Evolutionary conservation across 495 filamentous ascomycete species (phyloP).

Genomic region (Xylaria telfairii): DNA sequence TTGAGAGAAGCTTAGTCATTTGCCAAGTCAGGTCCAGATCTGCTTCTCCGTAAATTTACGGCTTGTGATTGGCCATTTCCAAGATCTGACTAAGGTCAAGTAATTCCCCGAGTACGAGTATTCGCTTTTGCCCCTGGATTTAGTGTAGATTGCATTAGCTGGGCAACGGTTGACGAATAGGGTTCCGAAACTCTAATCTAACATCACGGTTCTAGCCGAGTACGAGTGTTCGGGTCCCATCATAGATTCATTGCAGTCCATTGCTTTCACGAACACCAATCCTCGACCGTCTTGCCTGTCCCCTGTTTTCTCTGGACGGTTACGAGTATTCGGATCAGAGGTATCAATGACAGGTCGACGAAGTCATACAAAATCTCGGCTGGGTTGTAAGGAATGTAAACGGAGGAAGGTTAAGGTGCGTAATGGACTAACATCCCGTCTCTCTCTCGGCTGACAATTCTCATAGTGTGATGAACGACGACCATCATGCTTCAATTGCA

Average conservation of each 20-base stretch:
- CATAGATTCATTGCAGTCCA: not conserved
- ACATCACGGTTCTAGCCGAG: not conserved
- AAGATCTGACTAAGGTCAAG: not conserved
- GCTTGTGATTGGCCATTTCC: no score
- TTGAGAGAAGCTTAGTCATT: not conserved
- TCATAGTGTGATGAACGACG: slow-evolving; percentile 4
- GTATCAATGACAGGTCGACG: not conserved
- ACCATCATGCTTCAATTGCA: not conserved
- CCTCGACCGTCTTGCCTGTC: not conserved
- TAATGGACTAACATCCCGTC: not conserved
- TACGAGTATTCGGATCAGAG: not conserved
- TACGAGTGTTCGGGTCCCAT: not conserved
- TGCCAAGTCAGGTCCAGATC: not conserved
- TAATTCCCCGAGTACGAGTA: not conserved
- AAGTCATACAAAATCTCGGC: slow-evolving; percentile 2
- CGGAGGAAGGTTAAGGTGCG: not conserved
- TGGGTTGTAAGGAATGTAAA: not conserved
- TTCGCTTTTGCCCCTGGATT: not conserved
- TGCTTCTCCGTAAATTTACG: no score
- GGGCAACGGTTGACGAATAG: not conserved
- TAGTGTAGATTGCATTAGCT: not conserved
- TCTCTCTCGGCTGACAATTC: not conserved
- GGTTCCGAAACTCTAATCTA: not conserved
- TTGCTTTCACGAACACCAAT: not conserved
- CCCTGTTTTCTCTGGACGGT: not conserved